Base-by-base conservation (phyloP, 2,329 filamentous ascomycete species). In the Colletotrichum tamarilloi region DNA sequence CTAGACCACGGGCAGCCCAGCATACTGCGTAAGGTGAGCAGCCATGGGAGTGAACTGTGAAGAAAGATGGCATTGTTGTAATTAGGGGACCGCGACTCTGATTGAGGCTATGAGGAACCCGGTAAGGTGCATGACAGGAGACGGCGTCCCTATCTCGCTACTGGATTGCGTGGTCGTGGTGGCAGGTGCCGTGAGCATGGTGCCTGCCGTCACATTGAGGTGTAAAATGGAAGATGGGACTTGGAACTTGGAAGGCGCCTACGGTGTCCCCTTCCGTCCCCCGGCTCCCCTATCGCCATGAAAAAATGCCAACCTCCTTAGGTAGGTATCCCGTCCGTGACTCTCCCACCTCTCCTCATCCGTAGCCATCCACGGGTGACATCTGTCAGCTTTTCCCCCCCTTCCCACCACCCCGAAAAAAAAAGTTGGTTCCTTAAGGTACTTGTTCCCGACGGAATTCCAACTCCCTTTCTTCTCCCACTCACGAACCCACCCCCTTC, bases 371-470 rank as follows among this genome's bases (percentile, higher is more conserved):
- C 32, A 35, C 32, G 32, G 32, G 70, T 70, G 66, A 73, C 70
- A 73, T 73, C 70, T 73, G 70, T 73, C 70, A 73, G 70, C 70
- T 56, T 72, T 72, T 59, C 46, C 14, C 28, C 19, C 19, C 19
- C 42, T 59, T 69, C 42, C 60, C 66, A 64, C 66, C 49, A 66
- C 53, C 66, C 69, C 70, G 14, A 32, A 16, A 42, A 42, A 35
- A 72, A 69, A 70, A 73, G 67, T 64, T 73, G 66, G 55, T 46
- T 65, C 60, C 26, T n/a, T 65, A 49, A 49, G 42, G 19, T 58
- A 30, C 52, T 42, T 12, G 49, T 59, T 55, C 38, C 65, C 69
- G 38, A 66, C 62, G 35, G 28, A 26, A 26, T 28, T 52, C 46
- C 56, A 49, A 49, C 57, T 69, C 38, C 58, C 59, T 64, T 72